Evolutionary conservation across 2,329 filamentous ascomycete genomes (phyloP), one percentile per base, ranked within the genome.

Genomic region (Fusarium nygamai): DNA sequence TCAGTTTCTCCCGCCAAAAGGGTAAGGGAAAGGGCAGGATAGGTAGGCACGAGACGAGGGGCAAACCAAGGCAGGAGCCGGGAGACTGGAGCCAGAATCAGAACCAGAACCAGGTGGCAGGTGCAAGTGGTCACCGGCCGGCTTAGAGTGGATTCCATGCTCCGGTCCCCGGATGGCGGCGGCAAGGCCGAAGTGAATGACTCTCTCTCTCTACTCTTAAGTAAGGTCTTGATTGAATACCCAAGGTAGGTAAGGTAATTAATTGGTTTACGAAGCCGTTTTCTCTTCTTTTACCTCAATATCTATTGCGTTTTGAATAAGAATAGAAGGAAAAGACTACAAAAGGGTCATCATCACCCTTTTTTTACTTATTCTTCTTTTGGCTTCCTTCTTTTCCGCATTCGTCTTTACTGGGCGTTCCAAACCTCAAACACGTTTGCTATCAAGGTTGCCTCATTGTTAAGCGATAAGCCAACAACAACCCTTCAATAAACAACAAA

Each of bases 121-220:
- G 43, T 58, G 59, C 48, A 54, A 64, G 44, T 54, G 58, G 61
- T 72, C 60, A 71, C 66, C 60, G 31, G 61, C 64, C 54, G 61
- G 60, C 44, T 58, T 43, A 43, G 50, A 31, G 70, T 73, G 61
- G 69, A 63, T 63, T 54, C 29, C 36, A 70, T 36, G 38, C 54
- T 69, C 72, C 50, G 68, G 59, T 65, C 60, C 29, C 71, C 64
- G 71, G 72, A 57, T 56, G 64, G 38, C 54, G 46, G 61, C 72
- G 72, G 72, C 60, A 48, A 66, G 53, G n/a, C 72, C 72, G 64
- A 73, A 31, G 59, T 63, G 72, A 60, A 54, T 75, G 72, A 72
- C 38, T 68, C 53, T 51, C 47, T 62, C 14, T 33, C 4, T 9
- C 9, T 33, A 24, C 53, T 46, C 41, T 41, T 27, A 44, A 36